Evolutionary conservation across 208 protist genomes (phyloP).

Genomic region (Balamuthia mandrillaris): DNA sequence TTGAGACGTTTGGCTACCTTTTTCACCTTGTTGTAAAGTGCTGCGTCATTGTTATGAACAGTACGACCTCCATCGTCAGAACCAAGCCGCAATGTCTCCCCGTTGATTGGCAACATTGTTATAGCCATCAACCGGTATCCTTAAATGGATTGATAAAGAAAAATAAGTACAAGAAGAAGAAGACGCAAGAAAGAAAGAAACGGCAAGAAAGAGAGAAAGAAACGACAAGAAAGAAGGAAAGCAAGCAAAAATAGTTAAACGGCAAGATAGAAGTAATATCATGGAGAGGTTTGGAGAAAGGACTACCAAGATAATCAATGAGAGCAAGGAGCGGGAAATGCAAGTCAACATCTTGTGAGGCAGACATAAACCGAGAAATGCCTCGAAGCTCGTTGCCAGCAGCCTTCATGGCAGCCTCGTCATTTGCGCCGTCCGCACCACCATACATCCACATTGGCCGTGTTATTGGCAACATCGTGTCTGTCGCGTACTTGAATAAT

Average conservation of each 20-base stretch:
- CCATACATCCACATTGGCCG: neutral
- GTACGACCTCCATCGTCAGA: neutral
- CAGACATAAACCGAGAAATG: neutral
- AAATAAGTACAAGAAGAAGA: too few species aligned
- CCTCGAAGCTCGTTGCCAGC: neutral
- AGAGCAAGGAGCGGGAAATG: neutral
- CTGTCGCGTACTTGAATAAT: constrained; percentile 21
- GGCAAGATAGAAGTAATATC: too few species aligned
- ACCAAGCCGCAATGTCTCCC: neutral
- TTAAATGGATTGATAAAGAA: too few species aligned
- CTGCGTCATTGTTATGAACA: neutral
- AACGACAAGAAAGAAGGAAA: too few species aligned
- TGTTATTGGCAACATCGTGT: neutral
- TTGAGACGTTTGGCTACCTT: neutral
- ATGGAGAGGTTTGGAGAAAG: too few species aligned
- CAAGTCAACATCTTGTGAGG: neutral
- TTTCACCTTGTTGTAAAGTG: neutral
- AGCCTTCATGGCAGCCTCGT: constrained; percentile 15
- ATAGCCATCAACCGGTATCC: neutral
- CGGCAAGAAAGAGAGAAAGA: too few species aligned
- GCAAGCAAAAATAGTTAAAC: too few species aligned
- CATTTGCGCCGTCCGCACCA: neutral
- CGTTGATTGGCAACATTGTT: neutral
- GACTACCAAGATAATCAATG: constrained; percentile 1
- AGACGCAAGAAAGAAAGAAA: too few species aligned